phyloP scores from a whole-genome alignment of 148 eudicot species.

The Silene latifolia region DNA sequence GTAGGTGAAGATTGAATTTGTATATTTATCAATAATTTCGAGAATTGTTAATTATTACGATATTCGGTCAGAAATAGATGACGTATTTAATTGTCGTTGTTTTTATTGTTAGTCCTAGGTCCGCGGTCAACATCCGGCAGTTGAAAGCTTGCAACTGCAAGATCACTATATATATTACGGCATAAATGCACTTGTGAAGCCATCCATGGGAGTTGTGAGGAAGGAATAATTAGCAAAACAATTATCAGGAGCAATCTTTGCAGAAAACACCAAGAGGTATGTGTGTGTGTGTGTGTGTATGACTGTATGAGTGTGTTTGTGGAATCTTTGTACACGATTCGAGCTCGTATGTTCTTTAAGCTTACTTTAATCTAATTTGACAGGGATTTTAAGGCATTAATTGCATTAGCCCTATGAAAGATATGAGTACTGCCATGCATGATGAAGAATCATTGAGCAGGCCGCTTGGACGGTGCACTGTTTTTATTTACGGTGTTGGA shows the following conservation, averaged over 20 bases:
- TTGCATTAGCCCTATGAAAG: background rate
- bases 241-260: no score
- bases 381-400: conserved; percentile 10
- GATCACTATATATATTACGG: background rate
- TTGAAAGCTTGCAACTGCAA: background rate
- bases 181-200: no score
- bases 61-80: background rate
- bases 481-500: conserved; percentile 80
- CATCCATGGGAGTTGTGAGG: no score
- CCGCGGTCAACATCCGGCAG: background rate
- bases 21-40: background rate
- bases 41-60: background rate
- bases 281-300: background rate
- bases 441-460: conserved; percentile 43
- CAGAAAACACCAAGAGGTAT: no score
- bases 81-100: no score
- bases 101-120: background rate
- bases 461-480: conserved; percentile 56
- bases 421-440: conserved; percentile 31
- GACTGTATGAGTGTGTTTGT: background rate
- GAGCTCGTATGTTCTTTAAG: background rate
- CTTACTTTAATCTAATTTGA: background rate
- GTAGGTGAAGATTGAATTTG: background rate
- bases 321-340: background rate
- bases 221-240: no score